Evolutionary conservation across 371 early-diverging fungal species (phyloP).

Genomic region (Lichtheimia ornata): DNA sequence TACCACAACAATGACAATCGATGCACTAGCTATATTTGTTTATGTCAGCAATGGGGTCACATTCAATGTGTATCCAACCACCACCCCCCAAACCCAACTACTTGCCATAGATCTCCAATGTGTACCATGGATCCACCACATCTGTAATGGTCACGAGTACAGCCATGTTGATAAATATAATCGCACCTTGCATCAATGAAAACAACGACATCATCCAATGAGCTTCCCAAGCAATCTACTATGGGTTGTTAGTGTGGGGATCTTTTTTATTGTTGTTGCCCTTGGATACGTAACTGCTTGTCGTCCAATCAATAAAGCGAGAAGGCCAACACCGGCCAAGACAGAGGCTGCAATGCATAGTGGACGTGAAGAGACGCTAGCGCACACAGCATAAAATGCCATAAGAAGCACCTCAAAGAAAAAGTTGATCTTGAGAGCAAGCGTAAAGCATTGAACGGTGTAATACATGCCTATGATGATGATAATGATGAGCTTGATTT

Average conservation of each 20-base stretch:
- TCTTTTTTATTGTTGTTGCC: not conserved
- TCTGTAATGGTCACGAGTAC: conserved; percentile 10
- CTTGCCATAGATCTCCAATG: conserved; percentile 14
- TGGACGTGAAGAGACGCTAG: not conserved
- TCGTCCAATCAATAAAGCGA: conserved; percentile 8
- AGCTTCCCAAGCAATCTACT: conserved; percentile 13
- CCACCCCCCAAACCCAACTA: no score
- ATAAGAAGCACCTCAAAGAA: conserved; percentile 19
- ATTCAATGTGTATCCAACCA: no score
- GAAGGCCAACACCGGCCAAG: conserved; percentile 6
- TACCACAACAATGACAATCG: conserved; percentile 12
- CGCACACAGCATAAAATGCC: conserved; percentile 12
- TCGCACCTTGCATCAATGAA: conserved; percentile 8
- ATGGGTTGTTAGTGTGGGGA: no score
- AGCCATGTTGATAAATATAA: conserved; percentile 14
- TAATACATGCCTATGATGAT: conserved; percentile 18
- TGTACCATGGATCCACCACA: conserved; percentile 13
- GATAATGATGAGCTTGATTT: not conserved
- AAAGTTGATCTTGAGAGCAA: conserved; percentile 17
- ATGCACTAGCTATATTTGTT: conserved; percentile 12
- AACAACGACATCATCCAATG: conserved; percentile 20
- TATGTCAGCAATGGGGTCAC: no score
- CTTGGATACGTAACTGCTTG: conserved; percentile 4
- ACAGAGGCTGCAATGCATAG: conserved; percentile 9
- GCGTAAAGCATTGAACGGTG: conserved; percentile 15